Conservation (phyloP, 768 basidiomycete genomes). For the Leucosporidium scottii region DNA sequence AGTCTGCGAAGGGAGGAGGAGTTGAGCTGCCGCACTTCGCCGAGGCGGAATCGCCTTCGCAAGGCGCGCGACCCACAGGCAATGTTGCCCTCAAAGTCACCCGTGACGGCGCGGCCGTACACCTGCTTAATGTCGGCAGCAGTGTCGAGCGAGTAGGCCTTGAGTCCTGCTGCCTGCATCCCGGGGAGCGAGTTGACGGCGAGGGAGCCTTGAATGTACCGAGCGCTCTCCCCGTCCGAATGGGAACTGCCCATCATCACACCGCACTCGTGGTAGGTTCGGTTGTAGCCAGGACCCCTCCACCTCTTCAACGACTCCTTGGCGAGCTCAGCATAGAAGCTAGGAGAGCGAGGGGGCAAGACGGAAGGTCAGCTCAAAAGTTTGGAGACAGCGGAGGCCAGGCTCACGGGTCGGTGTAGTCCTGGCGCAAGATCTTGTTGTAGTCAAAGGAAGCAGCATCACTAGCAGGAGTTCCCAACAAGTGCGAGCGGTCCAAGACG, state of each 20-base stretch:
- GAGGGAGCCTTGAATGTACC: slow-evolving; percentile 12
- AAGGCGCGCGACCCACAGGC: background rate
- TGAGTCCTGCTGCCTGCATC: background rate
- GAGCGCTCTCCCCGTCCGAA: background rate
- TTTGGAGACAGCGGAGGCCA: no score
- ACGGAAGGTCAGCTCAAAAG: no score
- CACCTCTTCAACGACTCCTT: slow-evolving; percentile 41
- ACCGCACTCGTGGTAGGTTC: slow-evolving; percentile 36
- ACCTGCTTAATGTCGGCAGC: slow-evolving; percentile 6
- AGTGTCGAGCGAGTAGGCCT: background rate
- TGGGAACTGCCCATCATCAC: background rate
- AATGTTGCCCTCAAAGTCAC: slow-evolving; percentile 4
- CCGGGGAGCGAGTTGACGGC: slow-evolving; percentile 7
- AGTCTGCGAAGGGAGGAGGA: slow-evolving; percentile 13
- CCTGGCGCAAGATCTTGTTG: slow-evolving; percentile 41
- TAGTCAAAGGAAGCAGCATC: slow-evolving; percentile 41
- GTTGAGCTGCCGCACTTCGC: background rate
- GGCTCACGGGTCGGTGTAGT: slow-evolving; percentile 35
- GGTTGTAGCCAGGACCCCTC: slow-evolving; percentile 38
- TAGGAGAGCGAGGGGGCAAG: no score
- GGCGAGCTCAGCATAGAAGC: slow-evolving; percentile 37
- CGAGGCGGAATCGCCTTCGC: background rate
- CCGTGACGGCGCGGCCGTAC: slow-evolving; percentile 1
- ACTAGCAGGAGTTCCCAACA: slow-evolving; percentile 29
- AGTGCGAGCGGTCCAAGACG: slow-evolving; percentile 34